phyloP scores from a whole-genome alignment of 768 basidiomycete genomes.

The Scleroderma citrinum region DNA sequence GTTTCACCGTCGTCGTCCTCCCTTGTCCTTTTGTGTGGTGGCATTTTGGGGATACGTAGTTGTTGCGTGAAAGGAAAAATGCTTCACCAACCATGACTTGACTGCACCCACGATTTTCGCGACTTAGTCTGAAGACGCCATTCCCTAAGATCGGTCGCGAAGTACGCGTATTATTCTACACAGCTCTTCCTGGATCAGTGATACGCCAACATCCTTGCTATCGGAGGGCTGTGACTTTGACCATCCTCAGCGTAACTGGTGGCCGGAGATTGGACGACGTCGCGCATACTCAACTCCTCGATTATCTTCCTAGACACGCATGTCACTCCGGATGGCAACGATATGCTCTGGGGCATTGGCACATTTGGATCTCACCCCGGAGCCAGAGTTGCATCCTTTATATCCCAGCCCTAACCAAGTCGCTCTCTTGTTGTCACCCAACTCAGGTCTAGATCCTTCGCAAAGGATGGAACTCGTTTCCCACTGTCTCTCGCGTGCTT shows the following conservation, averaged over 20 bases:
- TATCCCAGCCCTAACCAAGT: conserved; percentile 65
- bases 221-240: too few species aligned
- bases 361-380: conserved; percentile 55
- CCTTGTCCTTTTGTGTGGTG: conserved; percentile 49
- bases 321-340: neutral
- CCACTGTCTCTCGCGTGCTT: conserved; percentile 71
- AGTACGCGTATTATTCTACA: too few species aligned
- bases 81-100: neutral
- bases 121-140: too few species aligned
- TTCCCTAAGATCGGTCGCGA: too few species aligned
- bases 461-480: conserved; percentile 68
- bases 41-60: conserved; percentile 31
- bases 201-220: too few species aligned
- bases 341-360: conserved; percentile 30
- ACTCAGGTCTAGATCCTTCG: conserved; percentile 59
- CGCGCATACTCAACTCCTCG: neutral
- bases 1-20: conserved; percentile 11
- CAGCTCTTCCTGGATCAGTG: too few species aligned
- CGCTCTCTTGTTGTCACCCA: conserved; percentile 54
- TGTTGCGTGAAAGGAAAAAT: neutral
- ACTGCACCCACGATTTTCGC: too few species aligned
- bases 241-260: too few species aligned
- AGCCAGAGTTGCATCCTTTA: conserved; percentile 76
- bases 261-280: too few species aligned
- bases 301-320: conserved; percentile 1